Evolutionary conservation across 257 asterid genomes (phyloP), one percentile per base, ranked within the genome.

Genomic region (Lithospermum erythrorhizon): DNA sequence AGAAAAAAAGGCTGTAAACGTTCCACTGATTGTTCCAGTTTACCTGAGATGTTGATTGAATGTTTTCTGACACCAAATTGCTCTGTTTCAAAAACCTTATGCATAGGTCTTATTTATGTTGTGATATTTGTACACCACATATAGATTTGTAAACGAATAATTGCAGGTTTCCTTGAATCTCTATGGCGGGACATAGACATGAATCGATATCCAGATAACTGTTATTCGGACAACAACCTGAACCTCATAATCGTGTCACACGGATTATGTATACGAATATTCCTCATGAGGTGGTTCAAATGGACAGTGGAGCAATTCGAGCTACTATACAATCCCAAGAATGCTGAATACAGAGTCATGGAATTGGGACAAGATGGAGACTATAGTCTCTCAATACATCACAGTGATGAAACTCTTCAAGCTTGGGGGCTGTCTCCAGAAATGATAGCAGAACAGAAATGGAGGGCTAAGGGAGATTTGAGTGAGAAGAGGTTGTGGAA

Each of bases 221-320:
- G 64, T 1, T 51, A 59, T 14, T 65, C 68, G 1, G 86, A 79
- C 49, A 41, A 41, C 49, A 41, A 41, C 16, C 32, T 72, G 55
- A 77, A 81, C 66, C 47, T 85, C 62, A 75, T 85, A 23, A 61
- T 83, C 2, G 84, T 83, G 19, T 79, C 87, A 3, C 95, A 86
- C 57, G 95, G 89, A 53, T 68, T 86, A n/a, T 68, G 82, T 0
- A 75, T 79, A 68, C 82, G 84, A 47, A 65, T 86, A 0, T 71
- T 86, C 22, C 82, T 86, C 1, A 86, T 79, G 89, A 86, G 79
- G 70, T 86, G 89, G 89, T 86, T 86, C 71, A 69, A 78, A 21
- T 86, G 95, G 95, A 81, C 78, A 0, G 79, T 80, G 2, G 85
- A 83, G 27, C 77, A 86, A 67, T 79, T 86, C 25, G 95, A 83